phyloP scores from a whole-genome alignment of 2,329 filamentous ascomycete species.

The Chlorencoelia australis region DNA sequence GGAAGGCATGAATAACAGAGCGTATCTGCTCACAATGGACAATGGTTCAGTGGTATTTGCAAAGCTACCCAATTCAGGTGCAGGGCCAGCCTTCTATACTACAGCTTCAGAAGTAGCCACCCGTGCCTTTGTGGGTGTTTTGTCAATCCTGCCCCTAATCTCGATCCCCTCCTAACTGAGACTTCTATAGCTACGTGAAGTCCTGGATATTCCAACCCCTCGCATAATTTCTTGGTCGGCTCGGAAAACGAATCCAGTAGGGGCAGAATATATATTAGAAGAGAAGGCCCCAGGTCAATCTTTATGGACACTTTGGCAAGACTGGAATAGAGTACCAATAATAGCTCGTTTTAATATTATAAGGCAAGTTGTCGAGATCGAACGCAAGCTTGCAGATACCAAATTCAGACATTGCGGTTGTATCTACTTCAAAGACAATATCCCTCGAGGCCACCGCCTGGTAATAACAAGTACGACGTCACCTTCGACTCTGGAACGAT shows the following conservation, averaged over 20 bases:
- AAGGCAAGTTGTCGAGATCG: no score
- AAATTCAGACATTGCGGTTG: conserved; percentile 11
- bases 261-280: conserved; percentile 12
- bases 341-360: conserved; percentile 8
- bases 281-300: conserved; percentile 11
- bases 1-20: conserved; percentile 23
- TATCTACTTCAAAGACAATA: conserved; percentile 11
- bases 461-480: background rate
- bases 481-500: conserved; percentile 2
- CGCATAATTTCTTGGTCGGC: conserved; percentile 12
- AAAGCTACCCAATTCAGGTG: no score
- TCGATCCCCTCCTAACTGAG: background rate
- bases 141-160: background rate
- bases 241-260: conserved; percentile 8
- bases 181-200: conserved; percentile 8
- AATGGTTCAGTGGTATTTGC: conserved; percentile 16
- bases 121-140: conserved; percentile 16
- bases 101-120: conserved; percentile 17
- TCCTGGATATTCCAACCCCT: conserved; percentile 9
- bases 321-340: conserved; percentile 10
- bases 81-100: conserved; percentile 15
- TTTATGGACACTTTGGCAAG: conserved; percentile 8
- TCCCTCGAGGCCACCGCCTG: background rate
- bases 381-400: conserved; percentile 9
- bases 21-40: conserved; percentile 21